Percentiles rank a stretch among this genome's conserved stretches.
phyloP scores from a whole-genome alignment of 352 stramenopile species.

The Pythium dissotocum region DNA sequence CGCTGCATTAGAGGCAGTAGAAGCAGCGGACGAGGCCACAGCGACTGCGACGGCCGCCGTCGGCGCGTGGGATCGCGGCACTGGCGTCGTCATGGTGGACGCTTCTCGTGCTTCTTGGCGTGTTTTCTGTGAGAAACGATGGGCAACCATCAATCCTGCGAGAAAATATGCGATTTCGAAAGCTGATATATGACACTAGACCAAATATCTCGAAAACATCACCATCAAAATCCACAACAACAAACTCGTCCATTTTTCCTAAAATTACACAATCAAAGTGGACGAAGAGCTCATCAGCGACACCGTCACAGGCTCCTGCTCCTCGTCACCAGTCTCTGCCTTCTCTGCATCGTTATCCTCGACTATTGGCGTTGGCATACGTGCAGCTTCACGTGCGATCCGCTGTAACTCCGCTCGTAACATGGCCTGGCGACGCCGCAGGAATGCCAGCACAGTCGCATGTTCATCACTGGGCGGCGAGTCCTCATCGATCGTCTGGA shows the following conservation, averaged over 20 bases:
- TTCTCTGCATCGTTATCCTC: background rate
- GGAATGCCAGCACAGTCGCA: conserved; percentile 17
- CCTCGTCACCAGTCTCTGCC: background rate
- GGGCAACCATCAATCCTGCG: conserved; percentile 16
- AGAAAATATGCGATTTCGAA: conserved; percentile 25
- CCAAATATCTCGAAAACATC: conserved; percentile 14
- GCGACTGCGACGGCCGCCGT: background rate
- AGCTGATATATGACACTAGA: background rate
- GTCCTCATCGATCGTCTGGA: conserved; percentile 26
- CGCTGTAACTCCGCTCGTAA: conserved; percentile 21
- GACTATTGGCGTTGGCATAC: background rate
- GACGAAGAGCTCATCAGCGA: too few relatives aligned
- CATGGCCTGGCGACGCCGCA: conserved; percentile 21
- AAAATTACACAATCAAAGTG: background rate
- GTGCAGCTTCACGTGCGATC: conserved; percentile 9
- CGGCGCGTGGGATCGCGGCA: background rate
- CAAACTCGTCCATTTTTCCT: background rate
- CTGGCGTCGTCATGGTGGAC: conserved; percentile 4
- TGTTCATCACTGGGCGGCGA: conserved; percentile 17
- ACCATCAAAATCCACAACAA: background rate
- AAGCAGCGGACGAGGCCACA: background rate
- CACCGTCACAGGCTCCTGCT: background rate
- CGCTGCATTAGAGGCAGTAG: background rate
- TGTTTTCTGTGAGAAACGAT: conserved; percentile 28
- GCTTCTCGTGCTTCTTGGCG: background rate